Percentiles rank a stretch among this genome's conserved stretches.
Evolutionary conservation across 306 rosid genomes (phyloP).

Genomic region (Spatholobus suberectus): DNA sequence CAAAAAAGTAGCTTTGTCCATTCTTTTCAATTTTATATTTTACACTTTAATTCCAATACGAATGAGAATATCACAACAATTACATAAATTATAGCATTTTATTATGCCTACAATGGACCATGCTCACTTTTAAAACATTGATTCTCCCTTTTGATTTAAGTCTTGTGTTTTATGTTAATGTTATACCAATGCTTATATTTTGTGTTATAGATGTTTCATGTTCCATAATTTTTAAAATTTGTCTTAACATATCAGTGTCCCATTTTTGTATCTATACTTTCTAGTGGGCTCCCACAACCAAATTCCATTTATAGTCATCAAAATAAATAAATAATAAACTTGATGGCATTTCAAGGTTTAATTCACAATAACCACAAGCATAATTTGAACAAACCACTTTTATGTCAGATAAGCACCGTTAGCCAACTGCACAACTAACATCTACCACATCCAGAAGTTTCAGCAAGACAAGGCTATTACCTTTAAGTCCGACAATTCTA

Average conservation of each 20-base stretch:
- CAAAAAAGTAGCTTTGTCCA: background rate
- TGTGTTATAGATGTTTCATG: background rate
- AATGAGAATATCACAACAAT: background rate
- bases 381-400: conserved; percentile 20
- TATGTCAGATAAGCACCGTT: conserved; percentile 7
- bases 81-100: background rate
- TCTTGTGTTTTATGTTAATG: background rate
- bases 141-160: background rate
- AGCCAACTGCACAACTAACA: conserved; percentile 21
- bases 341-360: conserved; percentile 27
- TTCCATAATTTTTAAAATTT: background rate
- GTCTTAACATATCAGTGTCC: background rate
- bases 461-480: conserved; percentile 51
- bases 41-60: background rate
- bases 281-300: background rate
- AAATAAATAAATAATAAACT: background rate
- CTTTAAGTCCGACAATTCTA: conserved; percentile 78
- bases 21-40: background rate
- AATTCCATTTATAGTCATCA: background rate
- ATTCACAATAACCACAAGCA: conserved; percentile 1
- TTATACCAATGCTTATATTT: background rate
- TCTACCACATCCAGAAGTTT: conserved; percentile 2
- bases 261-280: background rate
- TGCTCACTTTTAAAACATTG: background rate
- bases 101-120: background rate